Base-by-base conservation (phyloP, 352 stramenopile species). In the Elongisporangium senticosum region DNA sequence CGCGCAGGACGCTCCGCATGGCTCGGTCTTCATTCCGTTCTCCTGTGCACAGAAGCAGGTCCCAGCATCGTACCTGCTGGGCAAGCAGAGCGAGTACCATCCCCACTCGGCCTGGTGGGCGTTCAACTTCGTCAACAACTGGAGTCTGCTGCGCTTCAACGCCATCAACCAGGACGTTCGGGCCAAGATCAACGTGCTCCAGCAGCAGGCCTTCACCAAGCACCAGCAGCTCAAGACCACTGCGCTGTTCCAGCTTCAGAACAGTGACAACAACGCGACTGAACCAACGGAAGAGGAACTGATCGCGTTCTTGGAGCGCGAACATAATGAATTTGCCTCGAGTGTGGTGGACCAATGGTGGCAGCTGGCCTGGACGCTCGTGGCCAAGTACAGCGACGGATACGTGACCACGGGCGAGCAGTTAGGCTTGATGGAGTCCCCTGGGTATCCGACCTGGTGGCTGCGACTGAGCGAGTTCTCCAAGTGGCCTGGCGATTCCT, bases 101-200 rank as follows among this genome's bases (percentile, higher is more conserved):
- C 53, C 68, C 14, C 56, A 84, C 23, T 92, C 81, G 26, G 78
- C 85, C 17, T 94, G 85, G 85, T 89, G 85, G 81, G 82, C 82
- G 13, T 94, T 94, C 67, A 89, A 91, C 61, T 88, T 93, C 65
- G 85, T 94, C 7, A 90, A 90, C 73, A 91, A 94, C 64, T 93
- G 83, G 85, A 90, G 83, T 51, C 49, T 90, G 48, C 62, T 94
- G 22, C 81, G 83, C 17, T 94, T 74, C 58, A 82, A 89, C 52
- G 69, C 73, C 3, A 93, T 94, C 60, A 86, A 74, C 57, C 52
- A 67, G 14, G 80, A 93, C 14, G 71, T 93, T 14, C 65, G 63
- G 2, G 33, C 20, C 1, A 56, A 77, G 22, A 79, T 86, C 11
- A 53, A 60, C 17, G 21, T 24, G 0, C 61, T 87, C 28, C 76